Base-by-base conservation (phyloP, 1,139 yeast species). In the Zhuliangozyma parablackwelliae region DNA sequence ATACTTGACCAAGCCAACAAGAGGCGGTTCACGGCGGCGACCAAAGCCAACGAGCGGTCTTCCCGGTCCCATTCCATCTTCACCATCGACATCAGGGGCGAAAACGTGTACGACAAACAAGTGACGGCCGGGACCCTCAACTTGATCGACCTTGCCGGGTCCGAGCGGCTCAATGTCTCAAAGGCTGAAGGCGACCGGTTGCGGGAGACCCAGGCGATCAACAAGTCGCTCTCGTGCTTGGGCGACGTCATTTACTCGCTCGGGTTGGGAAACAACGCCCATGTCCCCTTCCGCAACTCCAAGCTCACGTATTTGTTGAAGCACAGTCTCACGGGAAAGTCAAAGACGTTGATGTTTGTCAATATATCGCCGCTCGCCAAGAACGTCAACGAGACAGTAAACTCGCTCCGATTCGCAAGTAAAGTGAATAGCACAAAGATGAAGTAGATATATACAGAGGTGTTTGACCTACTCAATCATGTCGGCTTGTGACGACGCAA, bases 261-360 rank as follows among this genome's bases (percentile, higher is more conserved):
- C 33, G 81, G 81, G 7, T 35, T 32, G 21, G 45, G 44, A 26
- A 55, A 61, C 46, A 33, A 32, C 13, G 54, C 49, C 20, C 81
- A 77, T 51, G 57, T 76, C 9, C 82, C 82, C 0, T 77, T 65
- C 51, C 56, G 82, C 43, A 75, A 76, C 51, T 74, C 80, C 7
- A 75, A 75, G 57, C 66, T 92, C 49, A 92, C 98, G 0, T 87
- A 86, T 53, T 63, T 90, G 12, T 65, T 92, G 43, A 94, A 89
- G 51, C 80, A 87, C 53, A 88, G 97, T 31, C 66, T 92, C 30
- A 81, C 87, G 2, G 97, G 96, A 0, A 75, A 78, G 40, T 86
- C 96, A 1, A 92, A 90, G 56, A 89, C 97, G 0, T 66, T 92
- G 41, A 89, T 92, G 97, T 84, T 92, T 69, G 97, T 89, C 10